Evolutionary conservation across 192 early-diverging fungal species (phyloP), one percentile per base, ranked within the genome.

Genomic region (Pilaira anomala): DNA sequence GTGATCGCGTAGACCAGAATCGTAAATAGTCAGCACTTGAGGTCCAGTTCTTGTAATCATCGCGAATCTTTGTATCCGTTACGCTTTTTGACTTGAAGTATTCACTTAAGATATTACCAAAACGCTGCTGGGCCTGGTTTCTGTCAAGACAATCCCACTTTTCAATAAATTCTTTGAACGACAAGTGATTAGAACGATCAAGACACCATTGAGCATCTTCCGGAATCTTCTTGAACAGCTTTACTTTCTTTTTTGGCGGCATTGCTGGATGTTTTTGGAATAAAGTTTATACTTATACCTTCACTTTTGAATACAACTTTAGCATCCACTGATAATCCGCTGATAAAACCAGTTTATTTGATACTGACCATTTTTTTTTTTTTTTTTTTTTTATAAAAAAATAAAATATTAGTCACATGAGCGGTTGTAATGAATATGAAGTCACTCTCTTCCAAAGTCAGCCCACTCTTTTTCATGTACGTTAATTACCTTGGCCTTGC

Each of bases 81-180:
- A 19, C 19, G 45, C 49, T 41, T 63, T 51, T 57, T 45, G 53
- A 56, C 28, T 56, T 51, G 45, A 58, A 58, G 44, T 58, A 58
- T 42, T 58, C 41, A 40, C 39, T 42, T 22, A 58, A 14, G 40
- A 58, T 58, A 40, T 21, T 58, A 6, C 39, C 40, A 57, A 51
- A 65, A 46, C 63, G 39, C 44, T 65, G 51, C 49, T 65, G 48
- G 39, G 63, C 63, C 30, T 30, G 48, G 14, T 50, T 49, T 40
- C 49, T 48, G 44, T 65, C 63, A 54, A 65, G 44, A 14, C 30
- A 50, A 26, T 65, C 63, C 21, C 50, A 65, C 16, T 42, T 33
- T 46, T 65, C 63, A 46, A 65, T 65, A 55, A 51, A 65, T 6
- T 30, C 53, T 36, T 45, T 65, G 63, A 65, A 65, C 13, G 33